Base-by-base conservation (phyloP, 208 protist genomes). In the Acanthamoeba royreba region DNA sequence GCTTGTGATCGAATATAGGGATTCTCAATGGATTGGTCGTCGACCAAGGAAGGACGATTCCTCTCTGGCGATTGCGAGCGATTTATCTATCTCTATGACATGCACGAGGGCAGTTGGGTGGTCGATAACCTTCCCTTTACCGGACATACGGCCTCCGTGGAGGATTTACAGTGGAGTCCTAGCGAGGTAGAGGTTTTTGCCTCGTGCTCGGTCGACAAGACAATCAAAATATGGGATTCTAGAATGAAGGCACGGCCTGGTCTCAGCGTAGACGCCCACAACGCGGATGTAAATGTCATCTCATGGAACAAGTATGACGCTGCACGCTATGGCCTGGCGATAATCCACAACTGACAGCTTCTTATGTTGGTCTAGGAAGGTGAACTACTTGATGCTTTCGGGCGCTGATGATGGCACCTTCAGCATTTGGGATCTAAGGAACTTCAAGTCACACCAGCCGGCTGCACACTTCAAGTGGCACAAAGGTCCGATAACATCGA, bases 161-260 rank as follows among this genome's bases (percentile, higher is more conserved):
- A 99, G 96, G 99, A 99, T 96, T 97, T 99, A 25, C 97, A 99
- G 94, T 99, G 98, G 98, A 98, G 97, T 89, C 98, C 98, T 45
- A 98, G 96, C 25, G 98, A 99, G 96, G 94, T 40, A 17, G 58
- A 95, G 25, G 97, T 98, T 9, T 96, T 98, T 90, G 96, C 96
- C 31, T 97, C 95, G 35, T 96, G 95, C 93, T 97, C 95, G 4
- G 81, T 55, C 0, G 97, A 98, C 94, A 19, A 92, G 53, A 97
- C 94, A 0, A 90, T 98, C 19, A 83, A 93, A 38, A 93, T 98
- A 4, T 98, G 97, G 97, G 97, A 98, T 61, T 77, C 77, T 22
- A 90, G 97, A 72, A 85, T 63, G 45, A 83, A 95, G 38, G 15
- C 4, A 7, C 92, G 93, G 40, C 35, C 92, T 3, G 96, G 90